A percentile compares a stretch with the other conserved stretches of the same genome.
These are phyloP conservation scores for Royoungia palumana DNA, from an alignment of 768 basidiomycete species.

Conservation along the genomic window DNA sequence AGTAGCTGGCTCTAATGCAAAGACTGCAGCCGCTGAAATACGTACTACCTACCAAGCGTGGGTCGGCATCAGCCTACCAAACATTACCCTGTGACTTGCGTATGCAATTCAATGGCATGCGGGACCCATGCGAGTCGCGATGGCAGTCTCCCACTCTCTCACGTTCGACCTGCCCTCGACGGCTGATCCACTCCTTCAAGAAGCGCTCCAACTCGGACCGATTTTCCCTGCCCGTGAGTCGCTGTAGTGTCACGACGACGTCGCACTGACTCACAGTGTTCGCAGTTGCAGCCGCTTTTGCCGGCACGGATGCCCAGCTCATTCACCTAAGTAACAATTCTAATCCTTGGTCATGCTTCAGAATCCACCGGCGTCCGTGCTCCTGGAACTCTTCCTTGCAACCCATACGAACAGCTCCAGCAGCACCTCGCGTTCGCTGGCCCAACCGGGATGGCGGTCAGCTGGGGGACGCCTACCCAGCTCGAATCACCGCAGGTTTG, in stretches of 20 bases:
- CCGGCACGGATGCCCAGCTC: constrained; percentile 13
- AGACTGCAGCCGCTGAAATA: too few species aligned
- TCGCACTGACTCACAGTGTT: constrained; percentile 7
- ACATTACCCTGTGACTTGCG: too few species aligned
- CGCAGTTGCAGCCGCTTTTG: constrained; percentile 4
- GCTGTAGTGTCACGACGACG: not conserved
- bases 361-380: constrained; percentile 29
- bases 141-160: too few species aligned
- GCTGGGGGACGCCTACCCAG: constrained; percentile 23
- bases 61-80: too few species aligned
- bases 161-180: too few species aligned
- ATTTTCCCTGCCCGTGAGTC: not conserved
- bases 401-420: constrained; percentile 27
- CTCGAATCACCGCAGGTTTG: constrained; percentile 24
- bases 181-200: too few species aligned
- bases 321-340: constrained; percentile 15
- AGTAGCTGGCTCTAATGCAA: too few species aligned
- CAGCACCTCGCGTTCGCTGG: constrained; percentile 27
- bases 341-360: constrained; percentile 17
- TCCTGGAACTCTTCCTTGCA: constrained; percentile 26
- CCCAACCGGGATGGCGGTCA: constrained; percentile 25
- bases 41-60: too few species aligned
- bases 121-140: too few species aligned
- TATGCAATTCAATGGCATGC: too few species aligned
- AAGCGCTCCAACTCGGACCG: too few species aligned